Evolutionary conservation across 768 basidiomycete genomes (phyloP).

Genomic region (Kockovaella imperatae): DNA sequence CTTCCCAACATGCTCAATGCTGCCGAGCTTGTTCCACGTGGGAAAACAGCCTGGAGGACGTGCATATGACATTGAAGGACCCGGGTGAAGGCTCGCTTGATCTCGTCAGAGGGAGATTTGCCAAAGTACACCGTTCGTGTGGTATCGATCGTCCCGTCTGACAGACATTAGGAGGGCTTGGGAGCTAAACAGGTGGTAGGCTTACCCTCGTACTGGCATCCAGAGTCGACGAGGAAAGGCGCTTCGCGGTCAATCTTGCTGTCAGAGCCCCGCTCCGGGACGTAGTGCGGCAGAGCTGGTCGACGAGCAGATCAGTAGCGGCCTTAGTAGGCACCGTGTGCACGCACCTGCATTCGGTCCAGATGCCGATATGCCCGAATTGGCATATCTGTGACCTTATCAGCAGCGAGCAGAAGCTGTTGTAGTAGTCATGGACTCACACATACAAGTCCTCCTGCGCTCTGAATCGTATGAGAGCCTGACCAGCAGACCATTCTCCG

Average conservation of each 20-base stretch:
- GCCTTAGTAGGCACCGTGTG: not conserved
- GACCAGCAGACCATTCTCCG: slow-evolving; percentile 86
- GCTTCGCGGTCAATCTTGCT: slow-evolving; percentile 64
- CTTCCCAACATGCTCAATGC: slow-evolving; percentile 85
- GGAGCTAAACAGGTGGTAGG: not conserved
- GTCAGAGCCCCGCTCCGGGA: slow-evolving; percentile 62
- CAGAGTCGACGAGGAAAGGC: slow-evolving; percentile 91
- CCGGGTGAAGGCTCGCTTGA: slow-evolving; percentile 79
- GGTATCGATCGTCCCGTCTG: slow-evolving; percentile 69
- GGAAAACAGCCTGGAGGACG: slow-evolving; percentile 82
- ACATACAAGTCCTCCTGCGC: slow-evolving; percentile 34
- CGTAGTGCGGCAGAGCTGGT: slow-evolving; percentile 82
- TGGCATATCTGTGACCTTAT: too few species aligned
- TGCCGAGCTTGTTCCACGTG: slow-evolving; percentile 74
- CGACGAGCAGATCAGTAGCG: not conserved
- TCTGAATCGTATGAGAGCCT: slow-evolving; percentile 51
- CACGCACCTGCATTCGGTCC: slow-evolving; percentile 72
- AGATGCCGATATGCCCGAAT: slow-evolving; percentile 62
- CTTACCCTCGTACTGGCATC: slow-evolving; percentile 50
- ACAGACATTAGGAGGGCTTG: slow-evolving; percentile 52
- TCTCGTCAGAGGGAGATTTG: slow-evolving; percentile 68
- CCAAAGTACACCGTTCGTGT: slow-evolving; percentile 60
- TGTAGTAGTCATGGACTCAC: too few species aligned
- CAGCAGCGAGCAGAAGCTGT: too few species aligned
- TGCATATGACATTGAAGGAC: slow-evolving; percentile 97